Percentiles rank a stretch among this genome's conserved stretches.
phyloP scores from a whole-genome alignment of 2,329 filamentous ascomycete genomes.

The Aspergillus luchuensis region DNA sequence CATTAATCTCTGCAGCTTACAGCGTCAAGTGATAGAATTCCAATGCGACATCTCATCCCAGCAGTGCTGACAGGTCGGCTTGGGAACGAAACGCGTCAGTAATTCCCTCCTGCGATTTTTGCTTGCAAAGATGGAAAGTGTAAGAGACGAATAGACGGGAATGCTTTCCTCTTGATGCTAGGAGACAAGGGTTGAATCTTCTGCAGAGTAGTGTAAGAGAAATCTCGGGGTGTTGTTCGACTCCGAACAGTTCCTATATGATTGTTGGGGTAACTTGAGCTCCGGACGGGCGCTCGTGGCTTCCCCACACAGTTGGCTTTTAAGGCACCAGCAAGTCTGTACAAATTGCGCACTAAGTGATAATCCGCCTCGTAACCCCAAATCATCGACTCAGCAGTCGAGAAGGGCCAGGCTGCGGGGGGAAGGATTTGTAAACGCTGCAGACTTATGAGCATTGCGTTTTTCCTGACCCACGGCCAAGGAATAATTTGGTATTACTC shows the following conservation, averaged over 20 bases:
- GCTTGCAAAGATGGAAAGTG: neutral
- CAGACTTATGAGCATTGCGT: neutral
- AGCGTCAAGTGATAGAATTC: neutral
- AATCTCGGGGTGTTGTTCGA: neutral
- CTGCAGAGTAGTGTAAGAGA: neutral
- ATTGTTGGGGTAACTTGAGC: conserved; percentile 2
- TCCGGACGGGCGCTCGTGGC: conserved; percentile 4
- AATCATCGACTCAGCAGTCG: neutral
- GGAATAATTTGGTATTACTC: neutral
- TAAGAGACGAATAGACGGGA: neutral
- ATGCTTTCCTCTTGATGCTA: neutral
- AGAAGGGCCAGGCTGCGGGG: neutral
- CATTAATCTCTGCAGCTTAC: neutral
- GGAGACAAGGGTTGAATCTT: neutral
- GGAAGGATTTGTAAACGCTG: neutral
- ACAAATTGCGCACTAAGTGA: neutral
- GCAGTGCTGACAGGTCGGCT: neutral
- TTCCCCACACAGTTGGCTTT: conserved; percentile 7
- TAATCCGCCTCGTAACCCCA: neutral
- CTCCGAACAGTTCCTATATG: neutral
- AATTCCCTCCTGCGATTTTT: neutral
- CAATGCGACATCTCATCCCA: conserved; percentile 1
- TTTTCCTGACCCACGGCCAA: neutral
- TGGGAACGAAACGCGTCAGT: neutral
- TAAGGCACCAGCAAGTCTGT: neutral